Base-by-base conservation (phyloP, 805 yeast species). In the Saturnispora bothae region DNA sequence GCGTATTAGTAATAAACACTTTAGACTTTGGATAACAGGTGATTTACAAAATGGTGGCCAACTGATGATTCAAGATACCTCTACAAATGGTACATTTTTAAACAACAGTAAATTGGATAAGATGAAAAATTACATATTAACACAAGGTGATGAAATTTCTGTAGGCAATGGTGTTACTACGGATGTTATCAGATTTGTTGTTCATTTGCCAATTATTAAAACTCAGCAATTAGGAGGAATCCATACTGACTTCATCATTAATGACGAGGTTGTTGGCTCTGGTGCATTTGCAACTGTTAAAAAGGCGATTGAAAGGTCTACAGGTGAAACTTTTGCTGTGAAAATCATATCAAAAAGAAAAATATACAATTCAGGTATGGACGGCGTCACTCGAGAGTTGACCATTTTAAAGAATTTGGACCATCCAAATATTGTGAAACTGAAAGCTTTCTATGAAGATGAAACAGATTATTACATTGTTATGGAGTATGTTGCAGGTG, bases 211-310 rank as follows among this genome's bases (percentile, higher is more conserved):
- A 3, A 49, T 19, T 49, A 51, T 32, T 9, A 34, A 23, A 15
- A 15, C 15, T 14, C 36, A 34, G 13, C 28, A 19, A 10, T 15
- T 28, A 2, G 38, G 32, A 4, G 50, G 69, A 42, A 44, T 61
- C 13, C 48, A 52, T 35, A 47, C 47, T 16, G 63, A 80, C 50
- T 92, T 78, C 57, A 80, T 83, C 12, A 74, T 89, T 16, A 73
- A 79, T 42, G 83, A 80, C 53, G 95, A 83, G 51, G 78, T 83
- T 13, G 83, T 89, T 1, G 98, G 98, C 1, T 92, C 85, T 50
- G 98, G 98, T n/a, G 97, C 97, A 8, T 89, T 89, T 68, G 97
- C 97, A 5, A 82, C 88, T 1, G 98, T 92, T 21, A 80, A 85
- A 48, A 84, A 84, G 54, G 96, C 94, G 4, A 76, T 88, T 1